Conservation (phyloP, 257 asterid genomes). For the Scutellaria baicalensis region DNA sequence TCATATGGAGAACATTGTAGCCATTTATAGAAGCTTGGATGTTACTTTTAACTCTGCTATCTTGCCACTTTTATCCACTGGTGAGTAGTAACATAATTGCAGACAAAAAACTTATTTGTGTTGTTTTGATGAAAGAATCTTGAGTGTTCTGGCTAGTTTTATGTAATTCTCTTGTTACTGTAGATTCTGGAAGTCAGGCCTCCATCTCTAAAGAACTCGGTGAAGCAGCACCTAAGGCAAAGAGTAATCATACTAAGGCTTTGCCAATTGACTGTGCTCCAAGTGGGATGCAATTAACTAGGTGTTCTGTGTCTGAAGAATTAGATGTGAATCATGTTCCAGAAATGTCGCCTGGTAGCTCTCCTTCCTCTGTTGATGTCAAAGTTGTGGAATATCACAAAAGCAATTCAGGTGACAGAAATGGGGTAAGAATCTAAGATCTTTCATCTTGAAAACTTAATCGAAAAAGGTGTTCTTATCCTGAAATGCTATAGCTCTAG, state of each 20-base stretch:
- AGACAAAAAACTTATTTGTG: not conserved
- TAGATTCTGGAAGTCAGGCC: slow-evolving; percentile 22
- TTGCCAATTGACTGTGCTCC: not conserved
- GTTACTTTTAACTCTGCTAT: slow-evolving; percentile 43
- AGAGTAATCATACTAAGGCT: slow-evolving; percentile 7
- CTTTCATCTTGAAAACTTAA: not conserved
- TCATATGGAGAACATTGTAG: slow-evolving; percentile 51
- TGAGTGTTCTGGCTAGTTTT: not conserved
- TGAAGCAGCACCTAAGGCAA: slow-evolving; percentile 13
- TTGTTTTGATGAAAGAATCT: not conserved
- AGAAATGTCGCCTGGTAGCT: slow-evolving; percentile 49
- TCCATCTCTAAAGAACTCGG: slow-evolving; percentile 8
- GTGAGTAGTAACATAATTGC: slow-evolving; percentile 22
- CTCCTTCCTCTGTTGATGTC: slow-evolving; percentile 36
- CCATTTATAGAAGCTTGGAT: slow-evolving; percentile 52
- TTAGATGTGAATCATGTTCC: slow-evolving; percentile 39
- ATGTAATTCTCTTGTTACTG: not conserved
- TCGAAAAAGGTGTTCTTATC: not conserved
- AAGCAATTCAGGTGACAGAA: slow-evolving; percentile 23
- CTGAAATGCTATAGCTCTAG: not conserved
- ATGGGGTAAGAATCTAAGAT: slow-evolving; percentile 26
- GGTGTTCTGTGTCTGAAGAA: slow-evolving; percentile 32
- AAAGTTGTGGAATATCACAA: slow-evolving; percentile 16
- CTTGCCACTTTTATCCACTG: slow-evolving; percentile 41
- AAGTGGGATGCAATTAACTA: slow-evolving; percentile 10